Base-by-base conservation (phyloP, 2,329 filamentous ascomycete species). In the Fusarium sp. region DNA sequence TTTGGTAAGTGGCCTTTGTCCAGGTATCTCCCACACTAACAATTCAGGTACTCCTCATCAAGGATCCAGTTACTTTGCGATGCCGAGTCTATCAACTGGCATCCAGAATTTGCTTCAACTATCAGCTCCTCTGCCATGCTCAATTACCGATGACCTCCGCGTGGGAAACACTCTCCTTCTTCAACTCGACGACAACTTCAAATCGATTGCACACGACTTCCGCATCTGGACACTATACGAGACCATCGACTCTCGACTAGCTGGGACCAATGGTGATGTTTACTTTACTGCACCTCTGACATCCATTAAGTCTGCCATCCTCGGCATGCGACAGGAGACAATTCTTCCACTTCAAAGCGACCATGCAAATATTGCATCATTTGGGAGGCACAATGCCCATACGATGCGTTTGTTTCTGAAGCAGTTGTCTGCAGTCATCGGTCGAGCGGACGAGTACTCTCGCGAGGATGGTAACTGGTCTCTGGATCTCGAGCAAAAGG, bases 171-270 rank as follows among this genome's bases (percentile, higher is more conserved):
- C 79, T n/a, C 74, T 82, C 0, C 77, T 91, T 3, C 75, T 85
- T 9, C 81, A 80, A 43, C 80, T 83, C 48, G 85, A 89, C 20
- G 85, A 88, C 5, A 82, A 84, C 44, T 91, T 90, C 72, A 84
- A 84, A 49, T 81, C 85, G 6, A 83, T 88, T 8, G 84, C 87
- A 0, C 85, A 85, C 38, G 88, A 90, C 59, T 80, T 90, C 53
- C 85, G 84, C 9, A 81, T 90, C 15, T 90, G 88, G 87, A 88
- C 87, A 0, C 86, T 90, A 43, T 87, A 90, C 62, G 88, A 90
- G 71, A 90, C 87, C 0, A 83, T 87, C 10, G 88, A 90, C 74
- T 89, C 88, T 1, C 83, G 84, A 1, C 79, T 90, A 7, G 85
- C 85, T 0, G 84, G 84, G 1, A 74, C 79, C 2, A 74, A 76